Base-by-base conservation (phyloP, 2,329 filamentous ascomycete species). In the Ilyonectria destructans region DNA sequence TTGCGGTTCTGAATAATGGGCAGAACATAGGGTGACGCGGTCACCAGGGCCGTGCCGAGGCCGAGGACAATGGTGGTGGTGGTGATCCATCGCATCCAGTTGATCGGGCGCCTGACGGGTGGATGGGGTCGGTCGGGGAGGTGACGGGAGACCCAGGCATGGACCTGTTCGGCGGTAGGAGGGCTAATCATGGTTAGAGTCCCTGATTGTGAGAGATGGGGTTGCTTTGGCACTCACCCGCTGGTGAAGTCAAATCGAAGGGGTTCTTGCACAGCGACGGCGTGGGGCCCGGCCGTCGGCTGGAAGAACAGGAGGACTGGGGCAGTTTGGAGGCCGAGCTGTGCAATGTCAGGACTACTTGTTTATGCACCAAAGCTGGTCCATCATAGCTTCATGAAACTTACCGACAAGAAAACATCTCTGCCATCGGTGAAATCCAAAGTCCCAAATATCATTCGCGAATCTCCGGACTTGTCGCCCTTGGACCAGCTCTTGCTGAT, bases 291-390 rank as follows among this genome's bases (percentile, higher is more conserved):
- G 63, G 87, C 83, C 6, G 95, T 98, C 26, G 96, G 94, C 69
- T 90, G 93, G 85, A 96, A 98, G 73, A 97, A 85, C 51, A 98
- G 85, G 49, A 99, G 87, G 45, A 98, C 92, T 1, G 96, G 96
- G 7, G 96, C 96, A 54, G 96, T 98, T 90, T 97, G 94, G 48
- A 99, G 90, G 82, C 93, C 91, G 74, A 98, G 89, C 96, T 98
- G 74, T 46, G 52, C 8, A 0, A 58, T 17, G 70, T 75, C 21
- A 61, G 40, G 9, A 54, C 4, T n/a, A 13, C 3, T 54, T 48
- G 6, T 12, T 43, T 9, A 33, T 10, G 17, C 23, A 19, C 26
- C 10, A 33, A 52, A 40, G 17, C 6, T 4, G 58, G 10, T 43
- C 19, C 13, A 21, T 43, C 23, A 12, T 43, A 13, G 23, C 15